Conservation (phyloP, 106 monocot genomes). For the Allium fistulosum region DNA sequence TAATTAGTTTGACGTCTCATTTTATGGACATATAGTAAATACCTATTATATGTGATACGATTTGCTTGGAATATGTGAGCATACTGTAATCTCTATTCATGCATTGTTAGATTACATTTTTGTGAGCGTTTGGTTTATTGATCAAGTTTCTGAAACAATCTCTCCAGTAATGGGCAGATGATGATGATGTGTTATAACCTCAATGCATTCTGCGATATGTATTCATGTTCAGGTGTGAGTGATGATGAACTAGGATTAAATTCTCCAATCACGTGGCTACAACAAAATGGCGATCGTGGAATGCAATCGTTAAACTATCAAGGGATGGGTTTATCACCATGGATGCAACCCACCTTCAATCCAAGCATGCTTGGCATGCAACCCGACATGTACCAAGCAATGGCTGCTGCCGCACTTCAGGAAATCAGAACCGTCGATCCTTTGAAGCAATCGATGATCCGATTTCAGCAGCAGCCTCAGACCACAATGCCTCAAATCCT, state of each 20-base stretch:
- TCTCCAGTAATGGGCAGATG: too few species aligned
- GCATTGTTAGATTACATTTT: too few species aligned
- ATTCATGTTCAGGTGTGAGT: constrained; percentile 30
- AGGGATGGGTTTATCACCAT: constrained; percentile 55
- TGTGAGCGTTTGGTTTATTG: too few species aligned
- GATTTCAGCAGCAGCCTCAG: constrained; percentile 56
- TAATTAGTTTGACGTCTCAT: too few species aligned
- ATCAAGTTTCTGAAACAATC: too few species aligned
- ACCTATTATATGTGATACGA: too few species aligned
- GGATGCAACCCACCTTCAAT: constrained; percentile 67
- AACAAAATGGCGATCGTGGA: constrained; percentile 51
- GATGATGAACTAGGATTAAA: constrained; percentile 55
- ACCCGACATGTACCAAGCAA: constrained; percentile 59
- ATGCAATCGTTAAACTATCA: constrained; percentile 69
- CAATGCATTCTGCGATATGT: too few species aligned
- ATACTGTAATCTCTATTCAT: too few species aligned
- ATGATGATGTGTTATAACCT: too few species aligned
- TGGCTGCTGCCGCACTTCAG: constrained; percentile 56
- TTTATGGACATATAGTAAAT: too few species aligned
- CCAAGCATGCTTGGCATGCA: constrained; percentile 56
- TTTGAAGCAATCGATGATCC: constrained; percentile 32
- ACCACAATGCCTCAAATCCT: constrained; percentile 30
- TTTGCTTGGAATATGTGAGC: too few species aligned
- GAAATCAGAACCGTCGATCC: constrained; percentile 48
- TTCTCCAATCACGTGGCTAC: constrained; percentile 62